phyloP scores from a whole-genome alignment of 148 eudicot species.

The Rhododendron ovatum region DNA sequence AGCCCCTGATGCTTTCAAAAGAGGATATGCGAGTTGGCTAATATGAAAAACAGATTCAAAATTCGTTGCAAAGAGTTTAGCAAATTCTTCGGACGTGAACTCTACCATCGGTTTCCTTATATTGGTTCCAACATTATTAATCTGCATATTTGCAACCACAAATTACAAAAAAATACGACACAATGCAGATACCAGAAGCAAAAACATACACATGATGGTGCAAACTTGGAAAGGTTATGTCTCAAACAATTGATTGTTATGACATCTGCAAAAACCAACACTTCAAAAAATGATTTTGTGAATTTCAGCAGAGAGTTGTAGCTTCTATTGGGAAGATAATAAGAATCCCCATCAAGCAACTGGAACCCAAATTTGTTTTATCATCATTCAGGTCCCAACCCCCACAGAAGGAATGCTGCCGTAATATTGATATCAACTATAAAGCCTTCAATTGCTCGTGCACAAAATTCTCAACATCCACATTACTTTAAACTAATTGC shows the following conservation, averaged over 20 bases:
- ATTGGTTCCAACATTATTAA: slow-evolving; percentile 74
- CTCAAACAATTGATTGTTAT: neutral
- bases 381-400: neutral
- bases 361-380: neutral
- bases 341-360: neutral
- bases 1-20: slow-evolving; percentile 48
- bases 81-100: slow-evolving; percentile 50
- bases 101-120: slow-evolving; percentile 60
- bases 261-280: neutral
- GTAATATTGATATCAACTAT: neutral
- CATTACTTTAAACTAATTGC: neutral
- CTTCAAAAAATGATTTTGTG: neutral
- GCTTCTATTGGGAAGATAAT: neutral
- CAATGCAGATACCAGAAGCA: neutral
- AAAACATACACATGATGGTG: neutral
- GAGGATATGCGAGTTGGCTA: slow-evolving; percentile 66
- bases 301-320: neutral
- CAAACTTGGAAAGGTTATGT: neutral
- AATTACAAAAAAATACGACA: neutral
- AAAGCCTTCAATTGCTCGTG: neutral
- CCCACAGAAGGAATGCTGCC: neutral
- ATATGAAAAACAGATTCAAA: slow-evolving; percentile 67
- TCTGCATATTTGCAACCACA: slow-evolving; percentile 25
- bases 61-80: slow-evolving; percentile 50
- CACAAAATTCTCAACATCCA: neutral